Base-by-base conservation (phyloP, 2,329 filamentous ascomycete species). In the Colletotrichum echinochloae region DNA sequence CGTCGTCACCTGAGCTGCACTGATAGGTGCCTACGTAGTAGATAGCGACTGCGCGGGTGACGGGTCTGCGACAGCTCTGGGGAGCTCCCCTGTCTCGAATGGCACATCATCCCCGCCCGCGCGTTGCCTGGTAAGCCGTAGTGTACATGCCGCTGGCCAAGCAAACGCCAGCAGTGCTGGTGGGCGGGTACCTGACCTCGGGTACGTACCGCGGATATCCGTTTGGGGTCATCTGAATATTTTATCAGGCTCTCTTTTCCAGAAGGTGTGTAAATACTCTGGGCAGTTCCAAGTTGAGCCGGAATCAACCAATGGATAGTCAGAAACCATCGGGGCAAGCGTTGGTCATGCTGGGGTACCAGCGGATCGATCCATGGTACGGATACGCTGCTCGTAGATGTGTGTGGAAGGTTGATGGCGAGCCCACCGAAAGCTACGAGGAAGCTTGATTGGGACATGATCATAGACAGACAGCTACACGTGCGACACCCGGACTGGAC, bases 191-290 rank as follows among this genome's bases (percentile, higher is more conserved):
- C 60, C 60, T 52, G 28, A 23, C 46, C 11, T 30, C 6, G 18
- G 18, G 51, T 56, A 46, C 65, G 39, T 57, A 49, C 66, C 66
- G 26, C 56, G 66, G 56, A 55, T 61, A 60, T 61, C 62, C 62
- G 55, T 46, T 51, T n/a, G 39, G 39, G 39, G 30, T 56, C 54
- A 56, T 30, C 18, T 26, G 30, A 18, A 12, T 39, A 16, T 66
- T 49, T 66, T 57, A 66, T 66, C 49, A 16, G 12, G 18, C 16
- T 18, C 26, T 62, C 23, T 28, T 33, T 26, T 39, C 54, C 35
- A 26, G 33, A 26, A 16, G 23, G 3, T 18, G 35, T 39, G 14
- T 9, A 33, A 52, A 30, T 8, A 26, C 48, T 51, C 9, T 28
- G 48, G 6, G 51, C 4, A n/a, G 2, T 33, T 20, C 18, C 26